These are phyloP conservation scores for Achlya hypogyna DNA, from an alignment of 352 stramenopile species.

Conservation along the genomic window DNA sequence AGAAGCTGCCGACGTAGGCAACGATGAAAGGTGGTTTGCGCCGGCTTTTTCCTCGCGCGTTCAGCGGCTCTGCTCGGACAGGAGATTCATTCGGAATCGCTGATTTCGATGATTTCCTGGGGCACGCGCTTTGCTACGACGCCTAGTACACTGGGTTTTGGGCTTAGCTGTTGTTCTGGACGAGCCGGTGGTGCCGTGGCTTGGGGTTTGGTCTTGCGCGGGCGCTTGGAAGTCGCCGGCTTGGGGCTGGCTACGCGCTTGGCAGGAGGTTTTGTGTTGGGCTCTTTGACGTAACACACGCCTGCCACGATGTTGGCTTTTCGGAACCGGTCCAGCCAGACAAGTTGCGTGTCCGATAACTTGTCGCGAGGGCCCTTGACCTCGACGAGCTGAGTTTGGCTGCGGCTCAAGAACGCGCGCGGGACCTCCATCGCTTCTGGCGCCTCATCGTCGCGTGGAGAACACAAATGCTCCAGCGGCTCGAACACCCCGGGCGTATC, in stretches of 20 bases:
- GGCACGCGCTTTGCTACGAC: too few species aligned
- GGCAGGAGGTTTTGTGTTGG: background rate
- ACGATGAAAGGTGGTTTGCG: too few species aligned
- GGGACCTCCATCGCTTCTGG: constrained; percentile 17
- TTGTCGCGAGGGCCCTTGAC: constrained; percentile 80
- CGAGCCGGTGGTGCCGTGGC: background rate
- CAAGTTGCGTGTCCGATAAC: constrained; percentile 71
- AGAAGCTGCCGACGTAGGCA: too few species aligned
- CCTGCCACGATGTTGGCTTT: constrained; percentile 42
- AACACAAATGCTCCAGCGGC: background rate
- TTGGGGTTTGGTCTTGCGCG: background rate
- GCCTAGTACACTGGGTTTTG: too few species aligned
- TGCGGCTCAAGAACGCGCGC: background rate
- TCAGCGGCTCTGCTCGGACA: too few species aligned
- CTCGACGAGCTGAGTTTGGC: constrained; percentile 65
- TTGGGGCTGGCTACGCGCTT: too few species aligned
- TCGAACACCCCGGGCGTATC: background rate
- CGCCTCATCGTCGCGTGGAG: background rate
- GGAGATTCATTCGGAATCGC: too few species aligned
- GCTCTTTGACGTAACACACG: constrained; percentile 25
- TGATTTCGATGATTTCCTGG: too few species aligned
- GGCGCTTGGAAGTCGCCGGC: too few species aligned
- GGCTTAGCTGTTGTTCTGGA: too few species aligned
- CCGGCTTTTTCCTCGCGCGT: too few species aligned
- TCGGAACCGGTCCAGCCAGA: constrained; percentile 65